Base-by-base conservation (phyloP, 805 yeast species). In the Candida montana region DNA sequence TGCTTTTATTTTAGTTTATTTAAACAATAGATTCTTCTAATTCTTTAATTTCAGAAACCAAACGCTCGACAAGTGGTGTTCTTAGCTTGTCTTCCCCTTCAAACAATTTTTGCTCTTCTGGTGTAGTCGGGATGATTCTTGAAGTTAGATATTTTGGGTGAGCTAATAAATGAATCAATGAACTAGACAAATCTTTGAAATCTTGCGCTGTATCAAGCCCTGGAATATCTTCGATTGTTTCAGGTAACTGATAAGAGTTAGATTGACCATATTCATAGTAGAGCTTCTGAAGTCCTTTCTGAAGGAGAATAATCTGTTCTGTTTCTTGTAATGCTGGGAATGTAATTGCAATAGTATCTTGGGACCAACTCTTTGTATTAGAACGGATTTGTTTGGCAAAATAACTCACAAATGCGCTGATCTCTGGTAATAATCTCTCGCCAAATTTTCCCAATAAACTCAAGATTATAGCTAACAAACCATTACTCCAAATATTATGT, bases 401-500 rank as follows among this genome's bases (percentile, higher is more conserved):
- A 26, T 76, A 71, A 17, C 74, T 67, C 3, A 81, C 67, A 46
- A 87, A 83, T 34, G 77, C 64, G 45, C 83, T 73, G 7, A 79
- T 63, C 43, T 87, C 93, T 3, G 87, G 79, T 1, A 82, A 50
- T 2, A 83, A 67, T 33, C 76, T 69, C 1, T 72, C 71, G 1
- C 91, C 91, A 44, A 88, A 75, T 37, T 71, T 74, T 21, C 79
- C 69, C 31, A 87, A 55, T 13, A 86, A 61, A 1, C 75, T 65
- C 37, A 86, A 63, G 17, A 83, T 64, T 5, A 86, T 75, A 0
- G 93, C 80, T 24, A 90, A 65, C 15, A 90, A 62, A 1, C 96
- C 95, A 53, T 81, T 79, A n/a, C 79, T 74, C 97, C 97, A 90
- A n/a, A 85, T 66, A 39, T 75, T 71, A 58, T 89, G 91, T 44